These are phyloP conservation scores for Pestalotiopsis sp. DNA, from an alignment of 2,329 filamentous ascomycete species.

Conservation along the genomic window DNA sequence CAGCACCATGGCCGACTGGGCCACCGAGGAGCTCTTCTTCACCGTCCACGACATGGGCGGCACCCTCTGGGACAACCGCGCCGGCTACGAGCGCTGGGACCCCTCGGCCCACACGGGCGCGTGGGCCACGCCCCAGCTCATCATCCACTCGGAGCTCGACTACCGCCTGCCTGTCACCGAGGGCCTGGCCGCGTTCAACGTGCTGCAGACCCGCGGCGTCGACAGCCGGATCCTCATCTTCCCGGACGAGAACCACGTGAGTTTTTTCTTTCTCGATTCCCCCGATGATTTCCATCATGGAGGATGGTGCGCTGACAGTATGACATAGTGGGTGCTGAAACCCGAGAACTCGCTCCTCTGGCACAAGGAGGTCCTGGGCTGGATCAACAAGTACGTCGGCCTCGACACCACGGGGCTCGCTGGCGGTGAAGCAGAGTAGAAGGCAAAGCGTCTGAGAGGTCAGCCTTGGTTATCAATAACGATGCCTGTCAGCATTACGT, in stretches of 20 bases:
- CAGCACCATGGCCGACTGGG: constrained; percentile 67
- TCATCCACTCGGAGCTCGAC: constrained; percentile 87
- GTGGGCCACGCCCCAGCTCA: constrained; percentile 86
- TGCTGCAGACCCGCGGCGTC: constrained; percentile 74
- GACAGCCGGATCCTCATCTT: constrained; percentile 81
- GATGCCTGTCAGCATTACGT: too few relatives aligned
- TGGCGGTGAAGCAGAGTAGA: constrained; percentile 16
- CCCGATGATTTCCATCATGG: not conserved
- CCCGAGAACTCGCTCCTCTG: constrained; percentile 89
- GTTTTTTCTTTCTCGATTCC: constrained; percentile 54
- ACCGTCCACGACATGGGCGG: constrained; percentile 69
- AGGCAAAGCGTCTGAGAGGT: constrained; percentile 19
- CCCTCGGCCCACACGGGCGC: constrained; percentile 64
- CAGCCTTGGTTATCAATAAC: not conserved
- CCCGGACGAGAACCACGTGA: constrained; percentile 69
- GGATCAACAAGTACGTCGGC: constrained; percentile 68
- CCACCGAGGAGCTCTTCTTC: constrained; percentile 72
- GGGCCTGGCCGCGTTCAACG: constrained; percentile 83
- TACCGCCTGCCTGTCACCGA: constrained; percentile 87
- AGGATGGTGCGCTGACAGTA: constrained; percentile 5
- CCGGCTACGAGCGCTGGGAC: constrained; percentile 71
- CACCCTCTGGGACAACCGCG: constrained; percentile 62
- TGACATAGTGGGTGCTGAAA: constrained; percentile 79
- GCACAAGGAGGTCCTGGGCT: constrained; percentile 84
- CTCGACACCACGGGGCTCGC: constrained; percentile 34